Conservation (phyloP, 768 basidiomycete species). For the Serendipita indica region DNA sequence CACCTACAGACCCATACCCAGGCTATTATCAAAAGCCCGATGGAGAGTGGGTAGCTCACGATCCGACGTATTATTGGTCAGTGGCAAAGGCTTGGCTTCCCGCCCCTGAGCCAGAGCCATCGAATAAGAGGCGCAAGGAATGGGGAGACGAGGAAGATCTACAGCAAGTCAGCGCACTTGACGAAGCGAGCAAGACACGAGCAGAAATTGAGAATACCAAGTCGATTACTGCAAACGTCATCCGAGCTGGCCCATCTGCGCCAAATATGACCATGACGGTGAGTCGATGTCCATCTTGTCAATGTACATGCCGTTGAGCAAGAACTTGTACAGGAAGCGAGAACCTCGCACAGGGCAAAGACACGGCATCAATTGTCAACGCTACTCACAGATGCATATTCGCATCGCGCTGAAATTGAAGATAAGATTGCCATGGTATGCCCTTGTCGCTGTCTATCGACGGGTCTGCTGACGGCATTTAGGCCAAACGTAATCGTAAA, state of each 20-base stretch:
- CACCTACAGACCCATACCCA: constrained; percentile 60
- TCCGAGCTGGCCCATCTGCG: constrained; percentile 34
- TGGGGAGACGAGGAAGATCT: constrained; percentile 45
- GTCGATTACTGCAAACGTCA: constrained; percentile 48
- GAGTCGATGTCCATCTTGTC: constrained; percentile 17
- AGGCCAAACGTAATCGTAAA: constrained; percentile 69
- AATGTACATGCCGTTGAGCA: not conserved
- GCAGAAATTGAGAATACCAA: constrained; percentile 58
- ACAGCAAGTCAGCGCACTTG: constrained; percentile 45
- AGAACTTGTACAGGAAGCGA: constrained; percentile 39
- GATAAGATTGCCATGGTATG: constrained; percentile 47
- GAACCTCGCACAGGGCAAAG: constrained; percentile 51
- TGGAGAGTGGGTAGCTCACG: constrained; percentile 64
- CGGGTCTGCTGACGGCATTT: constrained; percentile 15
- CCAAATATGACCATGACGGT: constrained; percentile 79
- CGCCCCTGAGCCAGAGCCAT: constrained; percentile 26
- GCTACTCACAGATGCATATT: constrained; percentile 65
- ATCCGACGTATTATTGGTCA: constrained; percentile 55
- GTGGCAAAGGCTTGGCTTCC: constrained; percentile 39
- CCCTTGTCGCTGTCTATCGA: not conserved
- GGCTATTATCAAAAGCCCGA: constrained; percentile 78
- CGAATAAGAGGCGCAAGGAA: constrained; percentile 49
- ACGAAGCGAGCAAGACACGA: constrained; percentile 42
- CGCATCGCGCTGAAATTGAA: constrained; percentile 69
- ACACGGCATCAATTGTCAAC: constrained; percentile 69